Percentiles rank a stretch among this genome's conserved stretches.
These are phyloP conservation scores for Fibroporia radiculosa DNA, from an alignment of 768 basidiomycete genomes.

Conservation along the genomic window DNA sequence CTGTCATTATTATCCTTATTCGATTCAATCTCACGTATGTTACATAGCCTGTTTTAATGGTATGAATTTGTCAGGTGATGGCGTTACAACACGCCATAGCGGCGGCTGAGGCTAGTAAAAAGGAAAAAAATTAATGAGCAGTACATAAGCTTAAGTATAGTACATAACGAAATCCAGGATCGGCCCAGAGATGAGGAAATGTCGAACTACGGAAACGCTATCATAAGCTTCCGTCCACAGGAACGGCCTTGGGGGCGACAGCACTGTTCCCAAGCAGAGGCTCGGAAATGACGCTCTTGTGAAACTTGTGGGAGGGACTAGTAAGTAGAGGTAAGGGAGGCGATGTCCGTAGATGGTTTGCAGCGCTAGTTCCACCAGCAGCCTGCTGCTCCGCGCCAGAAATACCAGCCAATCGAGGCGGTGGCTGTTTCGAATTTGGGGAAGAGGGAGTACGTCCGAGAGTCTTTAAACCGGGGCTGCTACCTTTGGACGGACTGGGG, in stretches of 20 bases:
- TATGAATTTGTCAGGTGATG: too few species aligned
- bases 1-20: too few species aligned
- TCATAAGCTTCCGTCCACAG: conserved; percentile 14
- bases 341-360: not conserved
- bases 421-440: conserved; percentile 7
- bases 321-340: conserved; percentile 1
- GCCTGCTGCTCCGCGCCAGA: conserved; percentile 8
- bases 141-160: too few species aligned
- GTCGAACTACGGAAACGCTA: too few species aligned
- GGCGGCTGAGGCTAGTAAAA: too few species aligned
- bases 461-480: conserved; percentile 13
- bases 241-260: conserved; percentile 8
- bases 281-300: conserved; percentile 5
- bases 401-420: conserved; percentile 8
- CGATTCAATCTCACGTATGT: too few species aligned
- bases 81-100: too few species aligned
- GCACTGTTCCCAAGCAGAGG: conserved; percentile 3
- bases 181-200: not conserved
- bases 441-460: conserved; percentile 10
- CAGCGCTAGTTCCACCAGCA: not conserved
- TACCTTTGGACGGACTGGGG: conserved; percentile 6
- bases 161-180: too few species aligned
- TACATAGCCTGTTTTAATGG: too few species aligned
- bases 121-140: too few species aligned
- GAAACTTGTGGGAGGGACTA: conserved; percentile 10